Evolutionary conservation across 1,284 basidiomycete species (phyloP), one percentile per base, ranked within the genome.

Genomic region (Mycena citricolor): DNA sequence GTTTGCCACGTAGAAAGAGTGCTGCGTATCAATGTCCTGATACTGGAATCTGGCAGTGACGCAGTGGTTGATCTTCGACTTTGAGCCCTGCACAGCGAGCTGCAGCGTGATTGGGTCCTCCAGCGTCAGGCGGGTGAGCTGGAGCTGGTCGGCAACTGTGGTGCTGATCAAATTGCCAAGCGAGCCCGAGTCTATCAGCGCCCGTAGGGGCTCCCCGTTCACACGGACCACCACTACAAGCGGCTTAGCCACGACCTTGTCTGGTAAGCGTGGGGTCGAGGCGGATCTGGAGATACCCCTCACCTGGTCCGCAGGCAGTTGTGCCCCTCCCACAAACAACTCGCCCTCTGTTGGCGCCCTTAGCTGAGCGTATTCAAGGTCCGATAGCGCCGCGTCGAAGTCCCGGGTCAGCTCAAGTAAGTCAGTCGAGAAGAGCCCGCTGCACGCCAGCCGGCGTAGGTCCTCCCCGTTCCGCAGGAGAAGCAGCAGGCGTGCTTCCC

Each of bases 141-240:
- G 49, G 0, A 71, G 41, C 38, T 70, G 66, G 37, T 71, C 63
- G 0, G 55, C 68, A 1, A 72, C 20, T 1, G 48, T 62, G 0
- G 61, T 62, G 2, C 65, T 71, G 39, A 74, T 57, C 34, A 73
- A 68, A 32, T 73, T 66, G 0, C 61, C 60, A 2, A 70, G 52
- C 0, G 66, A 73, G 0, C 68, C 67, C 0, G 61, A 52, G 32
- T 71, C 64, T 0, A 73, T 22, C 10, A 73, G 39, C 0, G 65
- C 66, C 0, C 55, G 32, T 0, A 54, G 55, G 0, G 61, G 56
- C 1, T 64, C 51, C 0, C 63, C 68, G 48, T 70, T 64, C 0
- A 73, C 36, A 0, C 54, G 34, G 0, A 62, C 61, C 0, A 62
- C 49, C 0, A 72, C 48, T 0, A 68, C 58, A 0, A 71, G 39